phyloP scores from a whole-genome alignment of 1,284 basidiomycete genomes.

The Sutorius eximius region DNA sequence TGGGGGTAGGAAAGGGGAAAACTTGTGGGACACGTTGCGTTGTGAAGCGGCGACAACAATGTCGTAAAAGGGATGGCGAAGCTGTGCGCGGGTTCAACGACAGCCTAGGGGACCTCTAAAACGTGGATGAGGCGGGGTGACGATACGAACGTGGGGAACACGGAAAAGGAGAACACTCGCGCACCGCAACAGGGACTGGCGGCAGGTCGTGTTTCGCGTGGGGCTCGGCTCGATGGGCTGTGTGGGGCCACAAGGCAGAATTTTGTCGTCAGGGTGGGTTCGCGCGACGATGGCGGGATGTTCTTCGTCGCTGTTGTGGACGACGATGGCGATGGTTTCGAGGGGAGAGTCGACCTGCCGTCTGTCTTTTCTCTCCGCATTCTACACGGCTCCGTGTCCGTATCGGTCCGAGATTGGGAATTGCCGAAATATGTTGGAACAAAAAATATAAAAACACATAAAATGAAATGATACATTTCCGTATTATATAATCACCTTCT shows the following conservation, averaged over 20 bases:
- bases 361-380: slow-evolving; percentile 4
- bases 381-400: slow-evolving; percentile 23
- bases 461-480: not conserved
- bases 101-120: slow-evolving; percentile 23
- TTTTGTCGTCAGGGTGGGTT: slow-evolving; percentile 1
- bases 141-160: slow-evolving; percentile 32
- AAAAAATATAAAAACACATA: not conserved
- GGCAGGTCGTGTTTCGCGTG: not conserved
- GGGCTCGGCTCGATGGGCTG: slow-evolving; percentile 1
- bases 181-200: slow-evolving; percentile 7
- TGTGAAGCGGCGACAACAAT: slow-evolving; percentile 22
- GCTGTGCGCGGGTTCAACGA: slow-evolving; percentile 22
- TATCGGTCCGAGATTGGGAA: slow-evolving; percentile 30
- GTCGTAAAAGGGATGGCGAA: slow-evolving; percentile 28
- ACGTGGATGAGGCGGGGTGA: slow-evolving; percentile 28
- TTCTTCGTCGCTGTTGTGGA: slow-evolving; percentile 2
- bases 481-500: slow-evolving; percentile 19
- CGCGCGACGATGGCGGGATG: not conserved
- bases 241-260: not conserved
- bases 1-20: slow-evolving; percentile 14
- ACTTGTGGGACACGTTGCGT: slow-evolving; percentile 20
- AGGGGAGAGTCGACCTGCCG: not conserved
- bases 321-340: slow-evolving; percentile 14
- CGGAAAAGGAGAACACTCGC: slow-evolving; percentile 8
- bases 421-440: slow-evolving; percentile 10